Conservation (phyloP, 2,329 filamentous ascomycete species). For the Fusarium sp. region DNA sequence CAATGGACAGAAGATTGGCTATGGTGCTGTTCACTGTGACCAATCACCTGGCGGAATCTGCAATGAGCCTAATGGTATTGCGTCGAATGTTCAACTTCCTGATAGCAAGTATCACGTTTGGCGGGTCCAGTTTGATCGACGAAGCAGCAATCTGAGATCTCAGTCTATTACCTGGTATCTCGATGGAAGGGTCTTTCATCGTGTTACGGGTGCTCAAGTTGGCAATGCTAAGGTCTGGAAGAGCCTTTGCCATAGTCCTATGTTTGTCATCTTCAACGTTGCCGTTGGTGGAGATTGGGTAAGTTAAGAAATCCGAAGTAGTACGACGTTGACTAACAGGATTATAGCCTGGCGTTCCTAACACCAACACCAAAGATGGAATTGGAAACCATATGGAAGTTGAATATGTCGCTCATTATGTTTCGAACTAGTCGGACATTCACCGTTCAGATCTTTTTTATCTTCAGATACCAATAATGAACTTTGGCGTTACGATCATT, state of each 20-base stretch:
- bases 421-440: slow-evolving; percentile 31
- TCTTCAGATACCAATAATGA: background rate
- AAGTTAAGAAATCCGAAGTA: slow-evolving; percentile 39
- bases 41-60: slow-evolving; percentile 57
- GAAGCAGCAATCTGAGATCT: slow-evolving; percentile 53
- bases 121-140: slow-evolving; percentile 61
- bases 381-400: slow-evolving; percentile 62
- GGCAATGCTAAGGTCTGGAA: slow-evolving; percentile 59
- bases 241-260: slow-evolving; percentile 58
- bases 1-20: slow-evolving; percentile 58
- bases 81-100: slow-evolving; percentile 48
- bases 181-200: slow-evolving; percentile 56
- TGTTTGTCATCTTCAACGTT: slow-evolving; percentile 65
- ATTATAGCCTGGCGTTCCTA: slow-evolving; percentile 59
- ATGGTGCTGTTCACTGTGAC: slow-evolving; percentile 65
- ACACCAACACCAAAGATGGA: slow-evolving; percentile 56
- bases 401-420: slow-evolving; percentile 59
- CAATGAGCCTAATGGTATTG: slow-evolving; percentile 60
- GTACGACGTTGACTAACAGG: background rate
- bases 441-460: background rate
- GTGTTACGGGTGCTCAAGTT: slow-evolving; percentile 56
- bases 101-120: slow-evolving; percentile 59
- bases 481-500: background rate
- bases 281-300: slow-evolving; percentile 65
- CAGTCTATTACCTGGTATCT: slow-evolving; percentile 63